These are phyloP conservation scores for Candida ulmi DNA, from an alignment of 805 yeast species.

Conservation along the genomic window DNA sequence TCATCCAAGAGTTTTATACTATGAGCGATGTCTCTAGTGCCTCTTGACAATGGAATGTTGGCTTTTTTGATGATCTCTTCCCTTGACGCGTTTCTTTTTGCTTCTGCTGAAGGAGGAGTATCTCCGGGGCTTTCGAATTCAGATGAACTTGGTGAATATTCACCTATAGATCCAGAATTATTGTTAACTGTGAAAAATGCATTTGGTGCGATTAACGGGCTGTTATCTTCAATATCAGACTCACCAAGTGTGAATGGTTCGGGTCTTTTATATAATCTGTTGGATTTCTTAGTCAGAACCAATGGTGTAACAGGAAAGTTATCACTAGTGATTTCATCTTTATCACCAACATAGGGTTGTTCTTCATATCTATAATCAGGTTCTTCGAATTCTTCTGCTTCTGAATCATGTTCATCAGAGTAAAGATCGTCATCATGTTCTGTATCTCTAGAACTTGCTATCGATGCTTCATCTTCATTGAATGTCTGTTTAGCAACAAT, in stretches of 20 bases:
- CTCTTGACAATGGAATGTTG: conserved; percentile 34
- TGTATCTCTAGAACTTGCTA: conserved; percentile 14
- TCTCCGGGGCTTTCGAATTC: conserved; percentile 36
- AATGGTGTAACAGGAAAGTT: conserved; percentile 20
- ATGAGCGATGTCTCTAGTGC: conserved; percentile 34
- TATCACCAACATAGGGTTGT: conserved; percentile 13
- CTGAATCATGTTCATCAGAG: conserved; percentile 16
- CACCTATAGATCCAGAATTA: conserved; percentile 36
- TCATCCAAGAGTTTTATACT: conserved; percentile 31
- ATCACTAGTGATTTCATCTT: conserved; percentile 15
- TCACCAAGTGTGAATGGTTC: conserved; percentile 6
- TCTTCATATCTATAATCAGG: conserved; percentile 1
- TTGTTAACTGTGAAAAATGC: conserved; percentile 26
- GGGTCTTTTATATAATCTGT: neutral
- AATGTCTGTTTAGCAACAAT: conserved; percentile 4
- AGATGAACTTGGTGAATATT: conserved; percentile 40
- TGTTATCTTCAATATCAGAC: conserved; percentile 16
- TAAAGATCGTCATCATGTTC: conserved; percentile 12
- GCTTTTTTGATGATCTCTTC: conserved; percentile 12
- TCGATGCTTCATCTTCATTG: conserved; percentile 12
- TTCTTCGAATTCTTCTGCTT: conserved; percentile 1
- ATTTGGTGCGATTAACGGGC: conserved; percentile 23
- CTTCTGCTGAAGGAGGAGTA: conserved; percentile 14
- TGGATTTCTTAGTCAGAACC: conserved; percentile 12
- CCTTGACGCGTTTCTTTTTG: conserved; percentile 9